phyloP scores from a whole-genome alignment of 1,284 basidiomycete species.

The Malassezia globosa region DNA sequence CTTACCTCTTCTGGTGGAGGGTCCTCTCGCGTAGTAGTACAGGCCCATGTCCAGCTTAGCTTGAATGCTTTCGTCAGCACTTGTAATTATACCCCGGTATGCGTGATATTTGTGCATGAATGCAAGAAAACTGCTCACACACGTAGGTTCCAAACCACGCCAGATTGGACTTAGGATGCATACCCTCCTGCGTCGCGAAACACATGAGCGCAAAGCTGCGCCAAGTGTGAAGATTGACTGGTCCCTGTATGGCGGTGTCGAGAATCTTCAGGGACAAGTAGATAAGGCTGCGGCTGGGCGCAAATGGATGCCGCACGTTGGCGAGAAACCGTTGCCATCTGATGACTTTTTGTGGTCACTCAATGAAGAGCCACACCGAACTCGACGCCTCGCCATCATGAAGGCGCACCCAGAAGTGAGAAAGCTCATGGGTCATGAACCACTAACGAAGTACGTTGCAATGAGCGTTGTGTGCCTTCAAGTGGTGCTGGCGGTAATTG shows the following conservation, averaged over 20 bases:
- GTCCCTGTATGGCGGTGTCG: constrained; percentile 44
- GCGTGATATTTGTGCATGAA: too few species aligned
- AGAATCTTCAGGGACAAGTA: constrained; percentile 10
- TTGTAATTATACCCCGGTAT: too few species aligned
- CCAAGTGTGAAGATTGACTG: constrained; percentile 40
- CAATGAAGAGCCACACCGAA: constrained; percentile 92
- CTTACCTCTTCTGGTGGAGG: too few species aligned
- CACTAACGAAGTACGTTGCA: constrained; percentile 77
- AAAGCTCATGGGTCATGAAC: constrained; percentile 88
- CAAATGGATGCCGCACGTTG: constrained; percentile 40
- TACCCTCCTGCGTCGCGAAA: neutral
- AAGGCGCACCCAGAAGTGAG: constrained; percentile 88
- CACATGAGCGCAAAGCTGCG: constrained; percentile 11
- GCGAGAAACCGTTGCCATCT: constrained; percentile 27
- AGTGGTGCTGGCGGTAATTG: constrained; percentile 55
- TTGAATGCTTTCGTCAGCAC: constrained; percentile 1
- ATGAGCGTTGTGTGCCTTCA: constrained; percentile 68
- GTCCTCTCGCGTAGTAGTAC: too few species aligned
- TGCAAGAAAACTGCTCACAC: neutral
- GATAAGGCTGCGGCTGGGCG: constrained; percentile 1
- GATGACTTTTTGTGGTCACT: constrained; percentile 67
- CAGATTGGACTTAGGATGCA: too few species aligned
- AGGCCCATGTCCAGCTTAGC: neutral
- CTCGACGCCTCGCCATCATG: constrained; percentile 74
- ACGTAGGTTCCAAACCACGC: too few species aligned